Percentiles rank a stretch among this genome's conserved stretches.
These are phyloP conservation scores for Fusarium buxicola DNA, from an alignment of 2,329 filamentous ascomycete species.

Conservation along the genomic window DNA sequence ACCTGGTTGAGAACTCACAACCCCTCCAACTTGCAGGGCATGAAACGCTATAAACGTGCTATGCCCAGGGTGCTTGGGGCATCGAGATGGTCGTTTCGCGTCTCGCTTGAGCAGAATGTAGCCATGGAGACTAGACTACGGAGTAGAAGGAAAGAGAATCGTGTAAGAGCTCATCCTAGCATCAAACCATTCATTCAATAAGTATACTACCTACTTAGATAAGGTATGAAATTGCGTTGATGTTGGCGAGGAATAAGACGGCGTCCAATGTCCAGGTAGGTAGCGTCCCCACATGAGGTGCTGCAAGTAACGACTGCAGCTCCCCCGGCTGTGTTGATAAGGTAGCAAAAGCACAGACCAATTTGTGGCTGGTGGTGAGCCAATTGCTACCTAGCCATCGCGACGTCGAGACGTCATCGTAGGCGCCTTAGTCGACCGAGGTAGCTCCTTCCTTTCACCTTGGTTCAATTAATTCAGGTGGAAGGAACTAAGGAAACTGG, in stretches of 20 bases:
- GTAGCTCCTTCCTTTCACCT: slow-evolving; percentile 29
- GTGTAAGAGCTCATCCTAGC: neutral
- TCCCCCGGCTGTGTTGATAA: neutral
- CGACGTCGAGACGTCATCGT: slow-evolving; percentile 29
- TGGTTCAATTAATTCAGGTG: slow-evolving; percentile 20
- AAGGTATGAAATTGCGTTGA: too few relatives aligned
- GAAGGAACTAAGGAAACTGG: slow-evolving; percentile 29
- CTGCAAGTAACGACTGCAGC: slow-evolving; percentile 32
- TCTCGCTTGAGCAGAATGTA: neutral
- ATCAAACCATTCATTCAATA: neutral
- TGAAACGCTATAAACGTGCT: slow-evolving; percentile 4
- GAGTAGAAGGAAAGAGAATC: neutral
- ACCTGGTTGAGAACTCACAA: slow-evolving; percentile 23
- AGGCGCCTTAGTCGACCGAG: slow-evolving; percentile 11
- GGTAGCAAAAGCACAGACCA: slow-evolving; percentile 31
- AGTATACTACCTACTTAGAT: neutral
- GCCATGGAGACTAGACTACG: neutral
- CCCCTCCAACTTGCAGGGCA: slow-evolving; percentile 18
- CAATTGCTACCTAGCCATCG: slow-evolving; percentile 23
- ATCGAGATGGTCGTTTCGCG: neutral
- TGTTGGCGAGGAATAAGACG: neutral
- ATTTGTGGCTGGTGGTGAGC: slow-evolving; percentile 6
- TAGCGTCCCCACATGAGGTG: slow-evolving; percentile 14
- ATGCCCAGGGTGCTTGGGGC: neutral
- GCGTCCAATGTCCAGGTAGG: neutral